Evolutionary conservation across 73 alveolate species (phyloP).

Genomic region (Paramecium primaurelia): DNA sequence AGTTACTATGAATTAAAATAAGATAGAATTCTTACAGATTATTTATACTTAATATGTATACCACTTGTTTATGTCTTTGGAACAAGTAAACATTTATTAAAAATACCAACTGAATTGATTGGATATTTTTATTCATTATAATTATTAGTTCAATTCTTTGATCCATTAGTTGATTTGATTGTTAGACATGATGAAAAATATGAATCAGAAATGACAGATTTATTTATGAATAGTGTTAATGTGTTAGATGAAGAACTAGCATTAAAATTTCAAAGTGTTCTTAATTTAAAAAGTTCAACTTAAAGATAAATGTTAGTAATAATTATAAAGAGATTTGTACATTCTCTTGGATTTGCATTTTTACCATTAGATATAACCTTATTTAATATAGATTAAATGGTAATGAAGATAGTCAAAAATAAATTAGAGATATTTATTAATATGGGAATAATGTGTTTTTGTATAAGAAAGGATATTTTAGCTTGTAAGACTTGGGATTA

Average conservation of each 20-base stretch:
- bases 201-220: conserved; percentile 62
- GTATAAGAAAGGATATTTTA: neutral
- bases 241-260: conserved; percentile 61
- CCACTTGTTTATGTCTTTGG: conserved; percentile 58
- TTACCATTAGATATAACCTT: conserved; percentile 49
- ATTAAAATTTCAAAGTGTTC: neutral
- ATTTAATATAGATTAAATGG: conserved; percentile 28
- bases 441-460: conserved; percentile 50
- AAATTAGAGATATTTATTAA: conserved; percentile 51
- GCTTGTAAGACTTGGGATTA: conserved; percentile 43
- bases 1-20: conserved; percentile 51
- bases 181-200: conserved; percentile 58
- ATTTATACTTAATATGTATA: conserved; percentile 49
- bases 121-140: conserved; percentile 54
- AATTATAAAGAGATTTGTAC: conserved; percentile 50
- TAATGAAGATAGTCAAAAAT: conserved; percentile 49
- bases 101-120: conserved; percentile 54
- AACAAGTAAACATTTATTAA: conserved; percentile 32
- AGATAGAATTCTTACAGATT: conserved; percentile 60
- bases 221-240: conserved; percentile 52
- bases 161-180: conserved; percentile 57
- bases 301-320: neutral
- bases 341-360: conserved; percentile 55
- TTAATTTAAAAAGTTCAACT: neutral
- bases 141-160: conserved; percentile 46